Evolutionary conservation across 2,329 filamentous ascomycete species (phyloP), one percentile per base, ranked within the genome.

Genomic region (Aaosphaeria pasadenensis): DNA sequence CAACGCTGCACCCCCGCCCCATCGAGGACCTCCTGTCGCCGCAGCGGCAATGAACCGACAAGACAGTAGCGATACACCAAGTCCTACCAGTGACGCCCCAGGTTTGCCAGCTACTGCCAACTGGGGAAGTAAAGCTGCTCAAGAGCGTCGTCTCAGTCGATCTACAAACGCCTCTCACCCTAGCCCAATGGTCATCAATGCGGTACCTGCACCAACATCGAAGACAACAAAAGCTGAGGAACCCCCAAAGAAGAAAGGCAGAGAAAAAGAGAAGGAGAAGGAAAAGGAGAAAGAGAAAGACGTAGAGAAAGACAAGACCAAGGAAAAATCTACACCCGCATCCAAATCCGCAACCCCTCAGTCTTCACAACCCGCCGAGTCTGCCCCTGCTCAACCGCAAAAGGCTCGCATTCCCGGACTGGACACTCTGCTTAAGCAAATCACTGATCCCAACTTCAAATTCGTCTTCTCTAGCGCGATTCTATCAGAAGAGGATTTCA

Each of bases 41-140:
- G 74, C 77, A 2, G 77, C 79, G 49, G 74, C 79, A 0, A 91
- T 94, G 86, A 79, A 78, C 31, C 81, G 88, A 36, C 86, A 89
- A 51, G 77, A 81, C n/a, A 91, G 87, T 70, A 91, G 88, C 64
- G 89, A 95, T 50, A 85, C 82, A 7, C 84, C 86, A 44, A 74
- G 73, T 55, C 73, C 77, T 6, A 72, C 73, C 17, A 42, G 49
- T 81, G 92, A 96, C 62, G 86, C 86, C 3, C 91, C 94, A 36
- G 94, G 91, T n/a, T 76, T 99, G 39, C 95, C 94, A 2, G 90
- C 91, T 1, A 91, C 91, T 4, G 94, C 92, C 4, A 96, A 87
- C 64, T 99, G 94, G 94, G 94, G 92, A 17, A 85, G 81, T 54
- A 84, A 74, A 76, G 84, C 66, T 82, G 86, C 79, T 55, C 80